Evolutionary conservation across 1,284 basidiomycete species (phyloP).

Genomic region (Cryptococcus neoformans): DNA sequence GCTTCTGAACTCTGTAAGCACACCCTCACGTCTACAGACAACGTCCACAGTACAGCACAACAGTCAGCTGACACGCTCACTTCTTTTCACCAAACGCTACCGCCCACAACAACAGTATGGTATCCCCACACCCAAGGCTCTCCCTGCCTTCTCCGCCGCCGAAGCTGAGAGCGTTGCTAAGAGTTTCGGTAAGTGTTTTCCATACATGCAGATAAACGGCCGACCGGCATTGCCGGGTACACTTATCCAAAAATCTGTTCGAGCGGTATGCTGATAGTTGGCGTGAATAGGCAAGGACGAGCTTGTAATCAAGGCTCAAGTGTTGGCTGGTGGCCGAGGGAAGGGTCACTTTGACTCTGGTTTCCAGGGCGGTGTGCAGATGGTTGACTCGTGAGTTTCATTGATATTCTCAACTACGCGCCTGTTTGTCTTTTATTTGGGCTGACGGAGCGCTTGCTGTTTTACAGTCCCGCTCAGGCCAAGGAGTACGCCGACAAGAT

Average conservation of each 20-base stretch:
- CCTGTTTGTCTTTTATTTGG: not conserved
- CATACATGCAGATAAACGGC: not conserved
- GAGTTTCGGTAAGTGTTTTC: slow-evolving; percentile 65
- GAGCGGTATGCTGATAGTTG: not conserved
- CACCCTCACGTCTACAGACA: not conserved
- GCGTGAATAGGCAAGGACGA: slow-evolving; percentile 56
- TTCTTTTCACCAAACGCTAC: not conserved
- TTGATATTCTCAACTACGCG: slow-evolving; percentile 4
- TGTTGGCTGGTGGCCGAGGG: slow-evolving; percentile 96
- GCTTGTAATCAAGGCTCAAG: slow-evolving; percentile 95
- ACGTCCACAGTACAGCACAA: not conserved
- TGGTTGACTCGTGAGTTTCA: slow-evolving; percentile 72
- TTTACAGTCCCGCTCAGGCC: slow-evolving; percentile 76
- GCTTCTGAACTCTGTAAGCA: slow-evolving; percentile 81
- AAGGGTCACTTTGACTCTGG: slow-evolving; percentile 98
- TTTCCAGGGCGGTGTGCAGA: slow-evolving; percentile 95
- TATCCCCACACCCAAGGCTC: slow-evolving; percentile 90
- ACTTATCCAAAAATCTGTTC: not conserved
- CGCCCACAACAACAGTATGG: slow-evolving; percentile 68
- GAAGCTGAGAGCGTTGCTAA: slow-evolving; percentile 89
- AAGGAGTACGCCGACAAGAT: slow-evolving; percentile 85
- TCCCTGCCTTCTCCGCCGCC: slow-evolving; percentile 80
- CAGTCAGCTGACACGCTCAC: not conserved
- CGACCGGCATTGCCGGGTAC: not conserved
- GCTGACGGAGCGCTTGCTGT: not conserved